Percentiles rank a stretch among this genome's conserved stretches.
phyloP scores from a whole-genome alignment of 306 rosid species.

The Cicer bijugum region DNA sequence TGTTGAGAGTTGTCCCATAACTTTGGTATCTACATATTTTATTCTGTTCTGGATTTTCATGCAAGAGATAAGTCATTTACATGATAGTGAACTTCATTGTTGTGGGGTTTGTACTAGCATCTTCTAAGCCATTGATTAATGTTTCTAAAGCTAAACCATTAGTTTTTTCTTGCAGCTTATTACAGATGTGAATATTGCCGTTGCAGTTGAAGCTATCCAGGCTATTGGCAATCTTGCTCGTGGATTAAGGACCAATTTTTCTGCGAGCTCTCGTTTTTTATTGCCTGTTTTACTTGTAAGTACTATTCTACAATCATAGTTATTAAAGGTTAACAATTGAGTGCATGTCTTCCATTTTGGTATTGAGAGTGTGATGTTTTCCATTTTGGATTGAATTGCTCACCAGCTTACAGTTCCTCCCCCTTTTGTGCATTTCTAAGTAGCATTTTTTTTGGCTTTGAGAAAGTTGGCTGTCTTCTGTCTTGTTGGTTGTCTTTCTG shows the following conservation, averaged over 20 bases:
- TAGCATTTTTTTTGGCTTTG: constrained; percentile 9
- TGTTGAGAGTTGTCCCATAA: constrained; percentile 8
- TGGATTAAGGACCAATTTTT: constrained; percentile 87
- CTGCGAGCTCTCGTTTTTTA: constrained; percentile 92
- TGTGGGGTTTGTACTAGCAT: background rate
- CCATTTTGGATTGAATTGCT: constrained; percentile 29
- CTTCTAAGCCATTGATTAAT: constrained; percentile 12
- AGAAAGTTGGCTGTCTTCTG: constrained; percentile 18
- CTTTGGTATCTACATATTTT: background rate
- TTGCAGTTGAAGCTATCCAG: constrained; percentile 98
- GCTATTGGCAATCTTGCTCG: constrained; percentile 96
- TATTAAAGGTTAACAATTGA: constrained; percentile 10
- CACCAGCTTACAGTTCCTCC: background rate
- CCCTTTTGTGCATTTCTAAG: background rate
- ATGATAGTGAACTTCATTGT: background rate
- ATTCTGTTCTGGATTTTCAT: constrained; percentile 19
- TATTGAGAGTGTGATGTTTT: background rate
- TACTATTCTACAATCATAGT: constrained; percentile 21
- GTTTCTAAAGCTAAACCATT: constrained; percentile 28
- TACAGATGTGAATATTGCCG: constrained; percentile 98
- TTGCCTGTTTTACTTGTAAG: constrained; percentile 96
- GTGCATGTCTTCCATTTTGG: background rate
- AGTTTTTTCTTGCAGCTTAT: constrained; percentile 71
- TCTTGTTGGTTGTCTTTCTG: background rate
- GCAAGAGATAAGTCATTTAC: background rate